phyloP scores from a whole-genome alignment of 208 protist genomes.

The Leishmania aethiopica region DNA sequence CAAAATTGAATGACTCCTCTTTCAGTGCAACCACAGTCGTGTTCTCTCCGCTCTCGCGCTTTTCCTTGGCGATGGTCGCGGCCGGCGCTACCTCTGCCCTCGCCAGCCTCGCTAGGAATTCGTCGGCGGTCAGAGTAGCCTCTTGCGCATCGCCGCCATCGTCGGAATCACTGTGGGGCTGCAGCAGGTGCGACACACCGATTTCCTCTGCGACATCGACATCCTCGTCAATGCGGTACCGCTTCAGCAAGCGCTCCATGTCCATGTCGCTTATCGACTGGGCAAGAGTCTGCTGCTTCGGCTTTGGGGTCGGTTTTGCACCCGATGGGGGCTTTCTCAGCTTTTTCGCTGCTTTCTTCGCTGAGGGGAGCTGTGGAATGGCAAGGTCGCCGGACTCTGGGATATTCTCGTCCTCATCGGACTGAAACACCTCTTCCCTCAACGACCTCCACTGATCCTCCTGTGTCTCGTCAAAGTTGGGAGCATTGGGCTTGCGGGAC shows the following conservation, averaged over 20 bases:
- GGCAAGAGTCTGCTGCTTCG: constrained; percentile 74
- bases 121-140: constrained; percentile 35
- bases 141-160: constrained; percentile 41
- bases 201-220: constrained; percentile 40
- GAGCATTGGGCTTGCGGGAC: constrained; percentile 13
- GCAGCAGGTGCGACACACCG: constrained; percentile 55
- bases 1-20: constrained; percentile 32
- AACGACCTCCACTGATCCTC: constrained; percentile 70
- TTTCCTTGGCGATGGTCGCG: constrained; percentile 3
- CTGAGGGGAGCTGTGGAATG: constrained; percentile 33
- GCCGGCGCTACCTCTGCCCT: constrained; percentile 17
- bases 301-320: constrained; percentile 27
- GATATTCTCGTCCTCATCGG: constrained; percentile 47
- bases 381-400: constrained; percentile 30
- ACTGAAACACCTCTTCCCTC: constrained; percentile 51
- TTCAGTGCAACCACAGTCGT: constrained; percentile 34
- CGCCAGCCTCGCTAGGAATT: constrained; percentile 33
- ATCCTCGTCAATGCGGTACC: constrained; percentile 48
- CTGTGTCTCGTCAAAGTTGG: constrained; percentile 37
- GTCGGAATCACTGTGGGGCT: constrained; percentile 26
- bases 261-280: constrained; percentile 67
- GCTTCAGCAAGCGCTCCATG: constrained; percentile 64
- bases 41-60: constrained; percentile 3
- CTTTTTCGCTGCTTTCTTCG: constrained; percentile 33
- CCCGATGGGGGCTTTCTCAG: constrained; percentile 2